A percentile compares a stretch with the other conserved stretches of the same genome.
Evolutionary conservation across 176 grass and related monocot species (phyloP).

Genomic region (Neostapfia colusana): DNA sequence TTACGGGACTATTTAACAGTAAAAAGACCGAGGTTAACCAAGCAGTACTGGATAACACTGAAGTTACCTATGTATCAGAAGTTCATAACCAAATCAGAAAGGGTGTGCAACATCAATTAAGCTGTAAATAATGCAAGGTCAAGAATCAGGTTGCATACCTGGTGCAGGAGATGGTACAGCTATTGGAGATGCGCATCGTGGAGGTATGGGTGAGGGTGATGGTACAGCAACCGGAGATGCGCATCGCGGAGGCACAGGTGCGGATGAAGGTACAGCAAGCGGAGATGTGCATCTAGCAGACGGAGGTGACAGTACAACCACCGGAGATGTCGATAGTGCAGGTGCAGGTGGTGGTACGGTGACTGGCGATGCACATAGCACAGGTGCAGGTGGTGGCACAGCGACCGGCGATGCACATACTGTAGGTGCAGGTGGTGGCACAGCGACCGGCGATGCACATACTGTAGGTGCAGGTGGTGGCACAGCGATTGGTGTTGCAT

Average conservation of each 20-base stretch:
- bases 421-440: background rate
- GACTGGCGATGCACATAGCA: conserved; percentile 2
- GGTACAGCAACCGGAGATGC: conserved; percentile 5
- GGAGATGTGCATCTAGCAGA: background rate
- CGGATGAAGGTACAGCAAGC: background rate
- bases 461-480: background rate
- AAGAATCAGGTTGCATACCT: conserved; percentile 36
- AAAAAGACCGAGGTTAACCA: background rate
- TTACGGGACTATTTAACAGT: conserved; percentile 6
- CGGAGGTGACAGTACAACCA: background rate
- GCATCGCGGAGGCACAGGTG: background rate
- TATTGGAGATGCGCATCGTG: background rate
- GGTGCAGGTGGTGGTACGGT: background rate
- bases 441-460: background rate
- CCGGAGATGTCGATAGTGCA: background rate
- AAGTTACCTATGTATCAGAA: background rate
- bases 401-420: conserved; percentile 6
- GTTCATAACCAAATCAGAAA: background rate
- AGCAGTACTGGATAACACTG: background rate
- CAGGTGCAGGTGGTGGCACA: background rate
- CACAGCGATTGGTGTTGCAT: background rate
- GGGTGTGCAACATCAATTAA: background rate
- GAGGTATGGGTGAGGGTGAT: background rate
- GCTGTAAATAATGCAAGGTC: background rate
- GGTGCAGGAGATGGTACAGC: conserved; percentile 4